Base-by-base conservation (phyloP, 2,329 filamentous ascomycete genomes). In the Penicillium sp. region DNA sequence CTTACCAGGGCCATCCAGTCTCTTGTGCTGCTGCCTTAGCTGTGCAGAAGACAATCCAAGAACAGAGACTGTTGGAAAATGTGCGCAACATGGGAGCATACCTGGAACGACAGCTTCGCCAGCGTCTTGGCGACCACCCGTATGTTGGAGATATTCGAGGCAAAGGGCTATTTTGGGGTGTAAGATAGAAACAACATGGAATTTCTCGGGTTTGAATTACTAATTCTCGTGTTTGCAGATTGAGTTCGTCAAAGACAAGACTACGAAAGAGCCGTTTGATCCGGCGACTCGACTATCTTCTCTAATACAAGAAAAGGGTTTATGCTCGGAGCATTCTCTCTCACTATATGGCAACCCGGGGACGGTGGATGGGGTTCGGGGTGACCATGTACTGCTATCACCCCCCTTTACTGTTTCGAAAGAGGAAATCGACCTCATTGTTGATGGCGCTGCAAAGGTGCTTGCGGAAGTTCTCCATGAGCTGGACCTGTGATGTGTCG, bases 381-480 rank as follows among this genome's bases (percentile, higher is more conserved):
- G 89, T 10, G 90, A 93, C 66, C 87, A 90, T 70, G 76, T 91
- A 35, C 79, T 92, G 26, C 66, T 93, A 11, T 83, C 88, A 1
- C 90, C 90, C 5, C 81, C 89, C 1, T 91, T 86, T 72, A 90
- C 84, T 45, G 79, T 87, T 22, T 85, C 80, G 1, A 73, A 74
- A 44, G 77, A 77, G 8, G 84, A 89, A 21, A 75, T 90, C 51
- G 77, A 83, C 14, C 67, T 75, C 24, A 83, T 89, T 52, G 84
- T 84, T 2, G 74, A 80, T 19, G 78, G 74, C 0, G 75, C 85
- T 3, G 72, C 70, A 4, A 73, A 68, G n/a, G 79, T 88, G 19
- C 72, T 90, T 22, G 69, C 76, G 14, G 50, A 45, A 19, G 50
- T 53, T 21, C 29, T 53, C 21, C 21, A 33, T 26, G 41, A 37